These are phyloP conservation scores for Pythium graminicola DNA, from an alignment of 352 stramenopile species.

Conservation along the genomic window DNA sequence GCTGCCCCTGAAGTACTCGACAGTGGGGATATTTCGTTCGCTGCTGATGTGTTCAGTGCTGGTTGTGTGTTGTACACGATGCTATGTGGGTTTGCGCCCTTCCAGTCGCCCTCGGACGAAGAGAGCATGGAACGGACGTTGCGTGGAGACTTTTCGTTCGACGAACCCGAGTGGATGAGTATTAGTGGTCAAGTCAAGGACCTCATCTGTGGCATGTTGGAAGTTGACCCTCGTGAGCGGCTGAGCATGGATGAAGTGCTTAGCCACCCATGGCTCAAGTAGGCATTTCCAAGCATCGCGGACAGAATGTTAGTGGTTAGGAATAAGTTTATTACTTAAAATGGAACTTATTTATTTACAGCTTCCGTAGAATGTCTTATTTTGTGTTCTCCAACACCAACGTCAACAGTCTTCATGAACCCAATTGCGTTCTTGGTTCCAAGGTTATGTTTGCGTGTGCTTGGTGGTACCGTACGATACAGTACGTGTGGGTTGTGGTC, in stretches of 20 bases:
- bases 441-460: too few species aligned
- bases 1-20: conserved; percentile 60
- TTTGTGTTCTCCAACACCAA: too few species aligned
- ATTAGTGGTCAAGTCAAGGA: conserved; percentile 50
- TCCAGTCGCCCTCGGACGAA: conserved; percentile 50
- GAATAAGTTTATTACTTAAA: too few species aligned
- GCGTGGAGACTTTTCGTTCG: conserved; percentile 43
- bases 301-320: too few species aligned
- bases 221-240: conserved; percentile 31
- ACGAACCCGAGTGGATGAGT: conserved; percentile 45
- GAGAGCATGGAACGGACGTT: conserved; percentile 52
- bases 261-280: conserved; percentile 50
- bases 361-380: too few species aligned
- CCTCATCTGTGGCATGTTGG: conserved; percentile 55
- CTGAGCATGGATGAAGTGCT: conserved; percentile 65
- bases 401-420: too few species aligned
- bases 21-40: conserved; percentile 41
- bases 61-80: conserved; percentile 65
- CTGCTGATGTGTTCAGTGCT: conserved; percentile 70
- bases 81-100: conserved; percentile 59
- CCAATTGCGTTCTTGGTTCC: too few species aligned
- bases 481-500: background rate
- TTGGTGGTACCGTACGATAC: too few species aligned
- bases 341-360: too few species aligned
- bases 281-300: too few species aligned